Percentiles rank a stretch among this genome's conserved stretches.
Conservation (phyloP, 2,329 filamentous ascomycete species). For the Trichoderma sp. region DNA sequence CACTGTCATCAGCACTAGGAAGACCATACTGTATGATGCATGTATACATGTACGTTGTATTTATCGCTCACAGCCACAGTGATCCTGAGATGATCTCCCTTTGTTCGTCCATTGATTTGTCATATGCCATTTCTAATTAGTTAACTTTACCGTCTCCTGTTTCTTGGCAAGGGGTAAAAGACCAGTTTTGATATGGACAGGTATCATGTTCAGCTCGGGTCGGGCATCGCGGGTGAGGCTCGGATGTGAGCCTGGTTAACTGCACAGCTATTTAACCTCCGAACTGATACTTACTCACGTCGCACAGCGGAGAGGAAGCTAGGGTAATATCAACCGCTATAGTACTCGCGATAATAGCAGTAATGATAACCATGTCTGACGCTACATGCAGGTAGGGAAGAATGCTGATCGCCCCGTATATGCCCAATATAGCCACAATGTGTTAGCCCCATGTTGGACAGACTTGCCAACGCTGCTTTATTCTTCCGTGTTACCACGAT, state of each 20-base stretch:
- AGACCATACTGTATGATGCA: neutral
- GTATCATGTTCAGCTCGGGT: neutral
- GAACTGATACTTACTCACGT: neutral
- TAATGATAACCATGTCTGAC: neutral
- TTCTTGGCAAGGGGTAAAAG: neutral
- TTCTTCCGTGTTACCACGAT: neutral
- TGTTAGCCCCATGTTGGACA: neutral
- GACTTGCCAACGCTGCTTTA: neutral
- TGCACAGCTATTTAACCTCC: slow-evolving; percentile 13
- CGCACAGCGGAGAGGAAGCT: neutral
- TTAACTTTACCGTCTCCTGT: neutral
- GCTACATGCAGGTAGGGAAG: neutral
- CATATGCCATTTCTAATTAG: neutral
- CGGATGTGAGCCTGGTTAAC: neutral
- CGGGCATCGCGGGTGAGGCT: slow-evolving; percentile 1
- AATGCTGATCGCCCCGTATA: neutral
- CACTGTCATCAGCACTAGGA: neutral
- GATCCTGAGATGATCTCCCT: neutral
- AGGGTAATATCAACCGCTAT: neutral
- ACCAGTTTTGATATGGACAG: neutral
- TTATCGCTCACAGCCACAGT: neutral
- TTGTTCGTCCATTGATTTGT: neutral
- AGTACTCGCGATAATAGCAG: neutral
- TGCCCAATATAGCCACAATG: slow-evolving; percentile 11
- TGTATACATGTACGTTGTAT: neutral